Conservation (phyloP, 208 protist species). For the Tritrichomonas foetus region DNA sequence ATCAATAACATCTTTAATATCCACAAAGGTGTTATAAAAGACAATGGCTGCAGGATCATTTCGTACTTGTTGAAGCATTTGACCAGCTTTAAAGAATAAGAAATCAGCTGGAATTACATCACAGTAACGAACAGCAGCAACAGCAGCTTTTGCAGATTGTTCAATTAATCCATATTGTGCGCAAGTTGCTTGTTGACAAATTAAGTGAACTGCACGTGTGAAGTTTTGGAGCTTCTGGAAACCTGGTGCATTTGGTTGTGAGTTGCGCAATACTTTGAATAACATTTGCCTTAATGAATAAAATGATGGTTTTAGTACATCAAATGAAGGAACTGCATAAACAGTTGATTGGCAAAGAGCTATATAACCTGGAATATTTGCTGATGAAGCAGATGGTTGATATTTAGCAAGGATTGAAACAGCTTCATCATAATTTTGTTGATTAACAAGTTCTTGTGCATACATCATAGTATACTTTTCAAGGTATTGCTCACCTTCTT, state of each 20-base stretch:
- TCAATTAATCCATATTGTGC: background rate
- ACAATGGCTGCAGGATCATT: background rate
- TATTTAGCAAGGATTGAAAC: constrained; percentile 10
- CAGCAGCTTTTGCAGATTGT: background rate
- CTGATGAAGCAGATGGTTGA: background rate
- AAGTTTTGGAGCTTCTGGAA: background rate
- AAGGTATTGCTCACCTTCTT: background rate
- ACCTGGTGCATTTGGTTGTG: background rate
- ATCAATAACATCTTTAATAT: background rate
- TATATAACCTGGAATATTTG: background rate
- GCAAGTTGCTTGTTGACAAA: background rate
- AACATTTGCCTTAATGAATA: background rate
- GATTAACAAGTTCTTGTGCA: background rate
- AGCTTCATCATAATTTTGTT: background rate
- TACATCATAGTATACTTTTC: constrained; percentile 28
- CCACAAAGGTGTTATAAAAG: background rate
- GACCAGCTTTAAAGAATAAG: background rate
- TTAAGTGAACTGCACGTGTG: background rate
- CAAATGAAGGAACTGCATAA: background rate
- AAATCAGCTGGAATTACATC: constrained; percentile 21
- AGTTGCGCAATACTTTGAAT: background rate
- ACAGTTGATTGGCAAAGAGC: background rate
- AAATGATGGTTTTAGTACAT: background rate
- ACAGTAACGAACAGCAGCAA: background rate
- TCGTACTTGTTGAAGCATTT: background rate